Evolutionary conservation across 75 land plant genomes (phyloP), one percentile per base, ranked within the genome.

Genomic region (Ceratopteris richardii): DNA sequence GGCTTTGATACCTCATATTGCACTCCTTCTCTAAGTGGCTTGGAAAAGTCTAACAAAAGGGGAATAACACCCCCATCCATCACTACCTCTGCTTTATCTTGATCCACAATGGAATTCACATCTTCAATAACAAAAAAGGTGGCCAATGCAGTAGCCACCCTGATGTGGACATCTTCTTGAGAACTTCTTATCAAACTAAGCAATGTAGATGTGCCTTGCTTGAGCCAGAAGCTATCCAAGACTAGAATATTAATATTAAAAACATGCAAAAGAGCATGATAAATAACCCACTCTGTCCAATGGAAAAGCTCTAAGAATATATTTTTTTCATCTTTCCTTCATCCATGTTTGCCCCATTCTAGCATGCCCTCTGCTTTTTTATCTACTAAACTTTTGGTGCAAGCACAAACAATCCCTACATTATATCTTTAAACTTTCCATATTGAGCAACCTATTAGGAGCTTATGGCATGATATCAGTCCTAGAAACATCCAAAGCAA

Each of bases 1-100:
- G 99, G 96, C 88, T 95, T 95, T 26, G 99, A 88, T 20, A 96
- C 96, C 72, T 95, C 99, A 20, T 91, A 68, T 51, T 95, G 99
- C 23, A 88, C 85, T 16, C 96, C 94, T 63, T 95, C 99, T 24
- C 99, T 61, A 43, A 73, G 76, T 23, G 91, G 90, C 57, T 60
- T 77, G 21, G 99, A 96, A 28, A 95, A 86, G 53, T 81, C 64
- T 51, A 95, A 56, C 26, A 95, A 86, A 46, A 70, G 70, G 7
- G 62, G 62, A 36, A 95, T 81, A 14, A 96, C 98, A 57, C 96
- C 96, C 51, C 79, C 85, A 6, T 63, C 52, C 91, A 95, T 81
- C 26, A 95, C 99, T 23, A 86, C 91, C 43, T 90, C 99, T 29
- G 99, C 94, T 62, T 91, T 83, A 33, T 67, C 76, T 39, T 70